Percentiles rank a stretch among this genome's conserved stretches.
Conservation (phyloP, 768 basidiomycete genomes). For the Neoboletus magnificus region DNA sequence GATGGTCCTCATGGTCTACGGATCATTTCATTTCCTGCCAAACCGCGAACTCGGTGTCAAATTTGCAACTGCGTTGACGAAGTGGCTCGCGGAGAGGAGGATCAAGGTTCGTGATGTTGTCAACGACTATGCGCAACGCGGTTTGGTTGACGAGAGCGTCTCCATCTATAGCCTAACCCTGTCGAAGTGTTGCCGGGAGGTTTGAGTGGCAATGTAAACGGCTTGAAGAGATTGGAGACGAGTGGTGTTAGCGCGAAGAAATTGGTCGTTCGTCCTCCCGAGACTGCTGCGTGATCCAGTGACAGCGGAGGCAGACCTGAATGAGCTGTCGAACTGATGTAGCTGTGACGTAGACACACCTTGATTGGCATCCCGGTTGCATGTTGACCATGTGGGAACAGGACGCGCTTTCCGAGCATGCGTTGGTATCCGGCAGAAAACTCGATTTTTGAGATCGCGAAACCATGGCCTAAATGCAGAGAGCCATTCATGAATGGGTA, state of each 20-base stretch:
- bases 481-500: slow-evolving; percentile 99
- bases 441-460: slow-evolving; percentile 97
- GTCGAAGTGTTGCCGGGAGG: slow-evolving; percentile 39
- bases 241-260: slow-evolving; percentile 38
- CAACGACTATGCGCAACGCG: not conserved
- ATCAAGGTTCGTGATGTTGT: slow-evolving; percentile 14
- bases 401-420: slow-evolving; percentile 88
- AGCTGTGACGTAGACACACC: slow-evolving; percentile 45
- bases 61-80: slow-evolving; percentile 14
- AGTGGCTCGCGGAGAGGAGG: too few species aligned
- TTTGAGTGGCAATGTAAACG: slow-evolving; percentile 30
- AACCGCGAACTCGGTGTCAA: slow-evolving; percentile 9
- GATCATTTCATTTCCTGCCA: slow-evolving; percentile 4
- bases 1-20: slow-evolving; percentile 6
- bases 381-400: slow-evolving; percentile 97
- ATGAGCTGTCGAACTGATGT: not conserved
- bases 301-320: not conserved
- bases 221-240: slow-evolving; percentile 29
- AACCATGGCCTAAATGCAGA: slow-evolving; percentile 94
- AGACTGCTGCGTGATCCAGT: not conserved
- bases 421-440: slow-evolving; percentile 94
- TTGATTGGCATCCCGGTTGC: slow-evolving; percentile 99
- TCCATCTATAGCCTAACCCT: slow-evolving; percentile 30
- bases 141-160: not conserved
- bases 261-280: slow-evolving; percentile 35